Evolutionary conservation across 139 green algal species (phyloP).

Genomic region (Picochlorum sp.): DNA sequence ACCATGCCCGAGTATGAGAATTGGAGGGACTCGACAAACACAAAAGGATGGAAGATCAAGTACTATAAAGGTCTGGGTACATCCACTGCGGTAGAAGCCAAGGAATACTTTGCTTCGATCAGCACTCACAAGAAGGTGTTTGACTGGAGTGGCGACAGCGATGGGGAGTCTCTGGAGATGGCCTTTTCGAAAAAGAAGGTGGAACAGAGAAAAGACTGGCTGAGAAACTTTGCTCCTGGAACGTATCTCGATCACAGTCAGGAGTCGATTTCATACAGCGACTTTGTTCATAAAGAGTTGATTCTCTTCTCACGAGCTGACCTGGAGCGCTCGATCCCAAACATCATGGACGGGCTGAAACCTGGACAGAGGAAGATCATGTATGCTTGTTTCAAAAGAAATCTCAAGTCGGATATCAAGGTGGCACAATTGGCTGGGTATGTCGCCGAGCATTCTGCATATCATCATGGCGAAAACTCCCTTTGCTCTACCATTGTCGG

Average conservation of each 20-base stretch:
- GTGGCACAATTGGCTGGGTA: slow-evolving; percentile 94
- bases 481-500: slow-evolving; percentile 80
- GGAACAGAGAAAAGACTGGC: slow-evolving; percentile 96
- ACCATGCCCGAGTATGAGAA: slow-evolving; percentile 97
- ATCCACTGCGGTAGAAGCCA: slow-evolving; percentile 82
- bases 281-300: slow-evolving; percentile 96
- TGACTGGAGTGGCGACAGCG: slow-evolving; percentile 64
- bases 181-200: slow-evolving; percentile 98
- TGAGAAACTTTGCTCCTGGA: slow-evolving; percentile 67
- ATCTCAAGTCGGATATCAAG: slow-evolving; percentile 91
- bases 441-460: slow-evolving; percentile 94
- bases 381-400: slow-evolving; percentile 95
- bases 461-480: slow-evolving; percentile 94
- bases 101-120: slow-evolving; percentile 93
- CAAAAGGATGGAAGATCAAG: slow-evolving; percentile 88
- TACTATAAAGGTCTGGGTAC: slow-evolving; percentile 99
- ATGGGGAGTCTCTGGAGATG: slow-evolving; percentile 85
- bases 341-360: slow-evolving; percentile 95
- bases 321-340: slow-evolving; percentile 93
- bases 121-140: slow-evolving; percentile 80
- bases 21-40: slow-evolving; percentile 70
- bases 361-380: slow-evolving; percentile 98
- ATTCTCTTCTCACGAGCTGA: slow-evolving; percentile 90
- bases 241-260: slow-evolving; percentile 88
- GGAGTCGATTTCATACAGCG: slow-evolving; percentile 75